These are phyloP conservation scores for Lactarius quietus DNA, from an alignment of 768 basidiomycete genomes.

Conservation along the genomic window DNA sequence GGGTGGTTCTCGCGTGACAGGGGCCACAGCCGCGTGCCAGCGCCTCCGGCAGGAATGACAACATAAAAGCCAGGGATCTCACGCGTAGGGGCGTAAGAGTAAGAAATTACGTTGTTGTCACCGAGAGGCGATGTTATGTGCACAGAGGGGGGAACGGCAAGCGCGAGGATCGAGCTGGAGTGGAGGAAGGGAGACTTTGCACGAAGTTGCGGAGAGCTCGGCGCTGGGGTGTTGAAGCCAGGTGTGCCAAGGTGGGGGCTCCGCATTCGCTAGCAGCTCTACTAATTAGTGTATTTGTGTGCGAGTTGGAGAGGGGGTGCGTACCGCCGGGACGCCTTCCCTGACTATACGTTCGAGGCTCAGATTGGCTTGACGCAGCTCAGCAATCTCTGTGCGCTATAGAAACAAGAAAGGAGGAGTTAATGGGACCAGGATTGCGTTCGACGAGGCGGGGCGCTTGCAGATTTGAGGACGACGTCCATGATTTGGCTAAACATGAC, in stretches of 20 bases:
- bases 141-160: conserved; percentile 40
- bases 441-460: conserved; percentile 36
- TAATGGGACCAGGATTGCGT: conserved; percentile 3
- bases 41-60: conserved; percentile 86
- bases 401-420: not conserved
- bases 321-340: conserved; percentile 56
- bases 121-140: conserved; percentile 72
- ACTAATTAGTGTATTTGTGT: not conserved
- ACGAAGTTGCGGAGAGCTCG: conserved; percentile 73
- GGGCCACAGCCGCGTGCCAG: conserved; percentile 87
- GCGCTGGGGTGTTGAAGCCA: conserved; percentile 62
- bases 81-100: conserved; percentile 44
- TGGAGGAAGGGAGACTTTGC: conserved; percentile 77
- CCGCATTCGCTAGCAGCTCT: conserved; percentile 13
- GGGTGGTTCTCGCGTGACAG: conserved; percentile 81
- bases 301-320: conserved; percentile 22
- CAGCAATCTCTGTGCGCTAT: conserved; percentile 69
- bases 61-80: conserved; percentile 88
- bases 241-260: conserved; percentile 34
- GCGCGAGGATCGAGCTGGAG: conserved; percentile 42
- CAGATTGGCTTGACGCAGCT: conserved; percentile 68
- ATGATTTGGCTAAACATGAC: conserved; percentile 77
- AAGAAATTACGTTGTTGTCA: conserved; percentile 52
- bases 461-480: conserved; percentile 70
- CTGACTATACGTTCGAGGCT: conserved; percentile 73